These are phyloP conservation scores for Pseudocercospora macadamiae DNA, from an alignment of 2,329 filamentous ascomycete species.

Conservation along the genomic window DNA sequence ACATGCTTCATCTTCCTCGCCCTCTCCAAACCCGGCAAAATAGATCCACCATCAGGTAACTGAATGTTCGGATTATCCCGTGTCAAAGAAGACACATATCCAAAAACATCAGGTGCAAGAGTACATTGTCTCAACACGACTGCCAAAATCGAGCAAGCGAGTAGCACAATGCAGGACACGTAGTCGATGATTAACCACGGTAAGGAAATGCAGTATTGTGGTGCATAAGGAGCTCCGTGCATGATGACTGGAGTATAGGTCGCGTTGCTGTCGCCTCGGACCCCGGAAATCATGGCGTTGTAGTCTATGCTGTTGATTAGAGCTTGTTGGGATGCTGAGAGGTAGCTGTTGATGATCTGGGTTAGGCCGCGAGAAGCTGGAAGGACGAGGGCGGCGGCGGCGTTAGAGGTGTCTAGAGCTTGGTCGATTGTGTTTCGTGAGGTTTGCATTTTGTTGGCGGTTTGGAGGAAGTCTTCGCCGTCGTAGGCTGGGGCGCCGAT, in stretches of 20 bases:
- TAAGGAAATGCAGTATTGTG: neutral
- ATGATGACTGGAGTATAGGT: neutral
- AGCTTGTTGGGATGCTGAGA: constrained; percentile 1
- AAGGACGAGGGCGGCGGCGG: neutral
- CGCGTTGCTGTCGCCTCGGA: neutral
- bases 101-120: neutral
- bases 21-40: neutral
- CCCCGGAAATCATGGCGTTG: neutral
- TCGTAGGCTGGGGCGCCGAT: neutral
- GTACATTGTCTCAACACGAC: neutral
- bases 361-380: neutral
- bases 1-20: constrained; percentile 4
- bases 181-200: constrained; percentile 7
- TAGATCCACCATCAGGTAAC: neutral
- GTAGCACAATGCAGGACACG: neutral
- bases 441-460: neutral
- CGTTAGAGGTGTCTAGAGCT: neutral
- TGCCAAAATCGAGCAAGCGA: neutral
- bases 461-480: constrained; percentile 1
- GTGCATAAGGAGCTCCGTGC: neutral
- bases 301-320: neutral
- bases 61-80: neutral
- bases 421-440: neutral
- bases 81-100: constrained; percentile 6
- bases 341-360: constrained; percentile 2